phyloP scores from a whole-genome alignment of 768 basidiomycete genomes.

The Mycena olivaceomarginata region DNA sequence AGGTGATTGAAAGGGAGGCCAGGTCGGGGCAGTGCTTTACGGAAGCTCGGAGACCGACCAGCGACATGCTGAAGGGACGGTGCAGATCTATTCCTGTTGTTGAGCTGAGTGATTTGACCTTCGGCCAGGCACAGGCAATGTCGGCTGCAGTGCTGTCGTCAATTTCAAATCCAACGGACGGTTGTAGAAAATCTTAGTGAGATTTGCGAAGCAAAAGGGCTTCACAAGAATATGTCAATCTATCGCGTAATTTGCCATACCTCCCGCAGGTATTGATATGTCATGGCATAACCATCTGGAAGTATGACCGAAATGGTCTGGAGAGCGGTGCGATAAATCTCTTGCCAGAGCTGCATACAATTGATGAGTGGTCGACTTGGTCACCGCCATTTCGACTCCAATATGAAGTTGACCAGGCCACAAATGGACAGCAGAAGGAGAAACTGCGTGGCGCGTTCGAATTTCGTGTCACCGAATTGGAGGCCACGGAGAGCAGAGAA shows the following conservation, averaged over 20 bases:
- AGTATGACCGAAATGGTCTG: neutral
- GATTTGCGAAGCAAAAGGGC: conserved; percentile 1
- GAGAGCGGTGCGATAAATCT: neutral
- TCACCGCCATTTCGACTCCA: neutral
- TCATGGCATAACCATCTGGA: neutral
- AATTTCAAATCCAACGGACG: neutral
- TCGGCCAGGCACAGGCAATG: conserved; percentile 15
- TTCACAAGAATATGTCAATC: neutral
- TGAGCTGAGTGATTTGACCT: neutral
- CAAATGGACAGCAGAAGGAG: neutral
- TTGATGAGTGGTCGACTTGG: neutral
- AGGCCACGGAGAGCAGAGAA: conserved; percentile 6
- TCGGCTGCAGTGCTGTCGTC: conserved; percentile 11
- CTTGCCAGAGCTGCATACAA: neutral
- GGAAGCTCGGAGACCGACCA: neutral
- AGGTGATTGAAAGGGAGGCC: neutral
- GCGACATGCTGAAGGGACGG: neutral
- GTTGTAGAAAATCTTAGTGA: neutral
- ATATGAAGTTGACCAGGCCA: neutral
- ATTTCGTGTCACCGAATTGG: neutral
- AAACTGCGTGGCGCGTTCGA: neutral
- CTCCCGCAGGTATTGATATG: neutral
- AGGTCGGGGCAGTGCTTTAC: neutral
- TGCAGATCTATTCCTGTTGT: neutral
- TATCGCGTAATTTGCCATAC: too few relatives aligned